phyloP scores from a whole-genome alignment of 176 grass and related monocot genomes.

The Ananas comosus region DNA sequence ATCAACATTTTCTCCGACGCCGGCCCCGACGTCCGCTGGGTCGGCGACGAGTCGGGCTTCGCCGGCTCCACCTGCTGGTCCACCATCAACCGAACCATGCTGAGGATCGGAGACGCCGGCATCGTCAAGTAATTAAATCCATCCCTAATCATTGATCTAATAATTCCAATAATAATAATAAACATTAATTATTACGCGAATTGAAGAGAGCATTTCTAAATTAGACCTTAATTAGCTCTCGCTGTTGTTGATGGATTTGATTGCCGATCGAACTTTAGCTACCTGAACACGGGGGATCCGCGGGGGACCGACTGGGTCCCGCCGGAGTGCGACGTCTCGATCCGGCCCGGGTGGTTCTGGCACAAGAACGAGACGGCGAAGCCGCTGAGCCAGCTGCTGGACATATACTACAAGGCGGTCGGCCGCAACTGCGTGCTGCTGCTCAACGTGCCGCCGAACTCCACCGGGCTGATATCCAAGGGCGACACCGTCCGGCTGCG shows the following conservation, averaged over 20 bases:
- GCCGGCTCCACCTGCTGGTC: constrained; percentile 90
- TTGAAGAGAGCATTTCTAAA: too few relatives aligned
- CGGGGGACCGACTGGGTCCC: constrained; percentile 74
- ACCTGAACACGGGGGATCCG: constrained; percentile 68
- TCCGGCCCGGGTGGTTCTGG: constrained; percentile 94
- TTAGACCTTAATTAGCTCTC: too few relatives aligned
- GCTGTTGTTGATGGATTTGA: not conserved
- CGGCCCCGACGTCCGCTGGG: constrained; percentile 83
- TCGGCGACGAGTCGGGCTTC: constrained; percentile 77
- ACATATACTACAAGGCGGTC: constrained; percentile 91
- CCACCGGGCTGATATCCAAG: constrained; percentile 45
- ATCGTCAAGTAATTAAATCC: constrained; percentile 33
- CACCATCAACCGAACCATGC: constrained; percentile 53
- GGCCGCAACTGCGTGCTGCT: constrained; percentile 95
- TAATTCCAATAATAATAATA: too few relatives aligned
- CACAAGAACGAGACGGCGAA: constrained; percentile 88
- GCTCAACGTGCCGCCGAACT: constrained; percentile 81
- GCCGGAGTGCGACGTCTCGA: constrained; percentile 92
- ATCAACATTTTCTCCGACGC: constrained; percentile 98
- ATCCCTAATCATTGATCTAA: not conserved
- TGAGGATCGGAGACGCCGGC: constrained; percentile 71
- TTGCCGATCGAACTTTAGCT: constrained; percentile 35
- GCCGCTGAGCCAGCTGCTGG: constrained; percentile 41
- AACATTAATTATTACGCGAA: too few relatives aligned
- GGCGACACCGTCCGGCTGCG: constrained; percentile 54